These are phyloP conservation scores for Penicillium polonicum DNA, from an alignment of 2,329 filamentous ascomycete genomes.

Conservation along the genomic window DNA sequence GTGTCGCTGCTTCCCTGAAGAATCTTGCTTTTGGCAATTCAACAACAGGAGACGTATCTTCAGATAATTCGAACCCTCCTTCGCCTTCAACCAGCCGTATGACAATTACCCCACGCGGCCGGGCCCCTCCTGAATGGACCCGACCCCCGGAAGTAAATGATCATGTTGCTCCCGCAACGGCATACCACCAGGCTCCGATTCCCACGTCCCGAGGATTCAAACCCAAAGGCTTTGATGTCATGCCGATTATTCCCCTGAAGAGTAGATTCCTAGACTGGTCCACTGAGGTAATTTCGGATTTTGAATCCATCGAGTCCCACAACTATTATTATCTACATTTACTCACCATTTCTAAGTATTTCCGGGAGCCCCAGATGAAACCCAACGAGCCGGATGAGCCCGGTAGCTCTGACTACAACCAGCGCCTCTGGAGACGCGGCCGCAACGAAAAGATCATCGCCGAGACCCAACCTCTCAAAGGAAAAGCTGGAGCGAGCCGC, in stretches of 20 bases:
- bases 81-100: slow-evolving; percentile 35
- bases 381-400: slow-evolving; percentile 93
- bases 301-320: slow-evolving; percentile 16
- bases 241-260: slow-evolving; percentile 69
- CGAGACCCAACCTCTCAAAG: slow-evolving; percentile 91
- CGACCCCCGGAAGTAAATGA: slow-evolving; percentile 75
- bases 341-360: slow-evolving; percentile 61
- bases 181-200: slow-evolving; percentile 72
- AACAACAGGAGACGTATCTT: slow-evolving; percentile 33
- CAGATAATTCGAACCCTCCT: slow-evolving; percentile 27
- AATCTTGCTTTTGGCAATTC: slow-evolving; percentile 57
- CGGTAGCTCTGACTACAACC: slow-evolving; percentile 93
- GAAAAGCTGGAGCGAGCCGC: slow-evolving; percentile 76
- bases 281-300: slow-evolving; percentile 59
- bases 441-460: slow-evolving; percentile 90
- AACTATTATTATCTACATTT: slow-evolving; percentile 17
- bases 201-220: slow-evolving; percentile 77
- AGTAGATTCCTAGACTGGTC: slow-evolving; percentile 94
- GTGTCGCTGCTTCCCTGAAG: slow-evolving; percentile 63
- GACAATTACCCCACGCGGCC: slow-evolving; percentile 49
- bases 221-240: slow-evolving; percentile 57
- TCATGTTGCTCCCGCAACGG: slow-evolving; percentile 61
- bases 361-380: slow-evolving; percentile 98
- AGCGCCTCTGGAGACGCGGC: slow-evolving; percentile 85
- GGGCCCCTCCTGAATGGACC: slow-evolving; percentile 58